Base-by-base conservation (phyloP, 371 early-diverging fungal species). In the Zychaea mexicana region DNA sequence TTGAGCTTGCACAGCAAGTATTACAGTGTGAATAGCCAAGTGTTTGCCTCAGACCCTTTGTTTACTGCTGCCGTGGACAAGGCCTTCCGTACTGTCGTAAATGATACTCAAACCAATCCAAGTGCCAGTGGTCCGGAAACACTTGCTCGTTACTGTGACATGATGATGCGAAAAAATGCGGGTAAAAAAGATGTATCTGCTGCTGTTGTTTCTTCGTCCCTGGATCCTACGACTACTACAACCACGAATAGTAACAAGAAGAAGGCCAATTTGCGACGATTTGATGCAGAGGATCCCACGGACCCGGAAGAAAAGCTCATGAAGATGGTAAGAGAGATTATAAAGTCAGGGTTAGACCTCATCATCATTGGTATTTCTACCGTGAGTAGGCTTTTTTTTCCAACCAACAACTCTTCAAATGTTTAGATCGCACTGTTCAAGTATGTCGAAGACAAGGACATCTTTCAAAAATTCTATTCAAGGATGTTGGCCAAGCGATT, bases 391-490 rank as follows among this genome's bases (percentile, higher is more conserved):
- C 5, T 33, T 33, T 33, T 8, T 42, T 17, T 3, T 17, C 42
- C n/a, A 1, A 42, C 12, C 8, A 33, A 33, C 5, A 33, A 33
- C 5, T 33, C n/a, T 36, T 2, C 0, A 36, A 36, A 0, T 36
- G 15, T n/a, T 5, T 31, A 80, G 81, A 85, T 92, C 64, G 88
- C 86, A 0, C 77, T 93, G 30, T 96, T 94, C 79, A 91, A 92
- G 67, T 98, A 94, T 68, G 88, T 97, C 21, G 96, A 95, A 55
- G 96, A 96, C 74, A 92, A 93, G 72, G 98, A 97, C 67, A 90
- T 96, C 9, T 97, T 96, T 78, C 96, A 96, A 73, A 93, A 94
- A 79, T 93, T 93, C 61, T 97, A 97, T 74, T 88, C 91, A n/a
- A 86, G 89, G 62, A 88, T 86, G 80, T 70, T 97, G 66, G 94